phyloP scores from a whole-genome alignment of 139 green algal genomes.

The Yamagishiella unicocca region DNA sequence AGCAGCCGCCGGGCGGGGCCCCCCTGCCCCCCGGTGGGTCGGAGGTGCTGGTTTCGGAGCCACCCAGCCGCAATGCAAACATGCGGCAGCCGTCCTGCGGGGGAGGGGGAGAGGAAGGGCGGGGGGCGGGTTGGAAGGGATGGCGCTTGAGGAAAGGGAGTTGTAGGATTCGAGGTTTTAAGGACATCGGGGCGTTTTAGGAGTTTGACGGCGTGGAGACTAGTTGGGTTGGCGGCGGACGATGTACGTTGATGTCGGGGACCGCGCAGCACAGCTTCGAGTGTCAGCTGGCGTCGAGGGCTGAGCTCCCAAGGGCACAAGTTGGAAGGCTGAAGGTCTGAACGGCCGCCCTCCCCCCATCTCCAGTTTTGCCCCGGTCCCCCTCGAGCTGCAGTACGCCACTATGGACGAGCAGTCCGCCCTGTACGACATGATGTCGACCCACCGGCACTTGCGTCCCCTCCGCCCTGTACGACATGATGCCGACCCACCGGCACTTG shows the following conservation, averaged over 20 bases:
- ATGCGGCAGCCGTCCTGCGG: constrained; percentile 39
- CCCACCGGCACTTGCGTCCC: no score
- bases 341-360: neutral
- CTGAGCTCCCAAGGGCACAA: neutral
- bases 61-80: neutral
- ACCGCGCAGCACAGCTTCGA: no score
- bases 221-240: no score
- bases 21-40: no score
- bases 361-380: neutral
- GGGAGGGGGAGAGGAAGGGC: neutral
- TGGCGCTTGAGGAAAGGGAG: neutral
- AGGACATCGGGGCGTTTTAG: neutral
- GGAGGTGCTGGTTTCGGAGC: no score
- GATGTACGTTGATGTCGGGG: no score
- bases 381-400: neutral
- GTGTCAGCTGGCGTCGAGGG: no score
- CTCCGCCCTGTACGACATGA: no score
- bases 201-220: neutral
- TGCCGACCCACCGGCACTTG: constrained; percentile 40
- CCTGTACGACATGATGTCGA: neutral
- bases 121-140: neutral
- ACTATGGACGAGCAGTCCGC: neutral
- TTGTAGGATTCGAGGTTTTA: neutral
- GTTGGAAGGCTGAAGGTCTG: neutral
- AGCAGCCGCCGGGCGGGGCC: neutral